Percentiles rank a stretch among this genome's conserved stretches.
phyloP scores from a whole-genome alignment of 2,329 filamentous ascomycete genomes.

The Exophiala dermatitidis region DNA sequence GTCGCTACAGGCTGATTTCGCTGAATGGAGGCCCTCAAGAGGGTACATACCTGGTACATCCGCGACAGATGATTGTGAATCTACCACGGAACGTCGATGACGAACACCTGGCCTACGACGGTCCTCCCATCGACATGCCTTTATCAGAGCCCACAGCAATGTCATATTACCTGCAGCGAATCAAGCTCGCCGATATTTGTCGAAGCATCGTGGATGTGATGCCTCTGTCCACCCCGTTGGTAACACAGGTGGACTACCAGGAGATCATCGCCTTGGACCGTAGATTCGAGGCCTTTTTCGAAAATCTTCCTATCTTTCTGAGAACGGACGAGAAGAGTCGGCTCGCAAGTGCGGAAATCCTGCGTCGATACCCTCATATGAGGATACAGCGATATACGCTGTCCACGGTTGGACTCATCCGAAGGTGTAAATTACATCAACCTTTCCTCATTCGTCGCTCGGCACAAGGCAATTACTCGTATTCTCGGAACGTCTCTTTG shows the following conservation, averaged over 20 bases:
- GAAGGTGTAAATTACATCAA: conserved; percentile 36
- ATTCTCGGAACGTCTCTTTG: conserved; percentile 35
- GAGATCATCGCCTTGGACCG: conserved; percentile 36
- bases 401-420: conserved; percentile 33
- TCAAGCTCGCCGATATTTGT: conserved; percentile 37
- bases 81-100: conserved; percentile 40
- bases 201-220: conserved; percentile 37
- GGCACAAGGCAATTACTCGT: conserved; percentile 32
- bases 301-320: conserved; percentile 34
- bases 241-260: conserved; percentile 31
- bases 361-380: conserved; percentile 29
- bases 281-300: conserved; percentile 31
- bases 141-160: conserved; percentile 37
- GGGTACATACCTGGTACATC: conserved; percentile 39
- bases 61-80: conserved; percentile 37
- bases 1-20: conserved; percentile 32
- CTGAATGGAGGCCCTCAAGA: conserved; percentile 40
- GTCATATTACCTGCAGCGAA: conserved; percentile 40
- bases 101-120: conserved; percentile 29
- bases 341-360: conserved; percentile 28
- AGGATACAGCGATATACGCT: conserved; percentile 34
- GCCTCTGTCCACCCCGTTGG: conserved; percentile 27
- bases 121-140: conserved; percentile 27
- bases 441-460: conserved; percentile 36
- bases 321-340: conserved; percentile 32